Evolutionary conservation across 441 rosid species (phyloP).

Genomic region (Gossypium laxum): DNA sequence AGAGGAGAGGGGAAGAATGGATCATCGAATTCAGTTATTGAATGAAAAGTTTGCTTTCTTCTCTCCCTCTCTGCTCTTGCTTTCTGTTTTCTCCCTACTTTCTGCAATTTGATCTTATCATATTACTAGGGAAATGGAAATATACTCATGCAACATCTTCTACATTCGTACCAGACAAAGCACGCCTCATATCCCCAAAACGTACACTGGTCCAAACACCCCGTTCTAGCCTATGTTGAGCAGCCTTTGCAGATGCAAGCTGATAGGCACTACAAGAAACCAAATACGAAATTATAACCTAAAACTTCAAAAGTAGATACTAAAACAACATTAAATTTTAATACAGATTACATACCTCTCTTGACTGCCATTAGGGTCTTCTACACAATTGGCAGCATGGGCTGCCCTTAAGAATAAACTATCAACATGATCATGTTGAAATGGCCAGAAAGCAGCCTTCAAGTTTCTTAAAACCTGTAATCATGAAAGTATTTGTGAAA

Average conservation of each 20-base stretch:
- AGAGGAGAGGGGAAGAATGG: too few species aligned
- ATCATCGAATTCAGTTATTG: too few species aligned
- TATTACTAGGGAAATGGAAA: slow-evolving; percentile 22
- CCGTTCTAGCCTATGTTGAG: slow-evolving; percentile 51
- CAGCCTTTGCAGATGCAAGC: slow-evolving; percentile 61
- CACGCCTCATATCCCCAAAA: slow-evolving; percentile 61
- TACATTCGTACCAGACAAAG: slow-evolving; percentile 42
- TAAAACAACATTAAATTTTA: slow-evolving; percentile 2
- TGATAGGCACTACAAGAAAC: slow-evolving; percentile 38
- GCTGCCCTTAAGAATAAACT: slow-evolving; percentile 58
- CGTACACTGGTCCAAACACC: slow-evolving; percentile 53
- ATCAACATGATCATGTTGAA: slow-evolving; percentile 34
- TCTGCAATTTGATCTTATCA: too few species aligned
- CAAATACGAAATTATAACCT: not conserved
- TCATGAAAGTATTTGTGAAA: not conserved
- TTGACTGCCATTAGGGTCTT: slow-evolving; percentile 27
- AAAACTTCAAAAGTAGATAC: not conserved
- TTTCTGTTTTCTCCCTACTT: too few species aligned
- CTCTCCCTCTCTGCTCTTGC: too few species aligned
- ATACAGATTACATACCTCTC: slow-evolving; percentile 28
- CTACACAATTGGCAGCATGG: slow-evolving; percentile 43
- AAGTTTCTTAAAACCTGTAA: slow-evolving; percentile 44
- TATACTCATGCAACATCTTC: not conserved
- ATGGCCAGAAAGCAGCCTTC: slow-evolving; percentile 66
- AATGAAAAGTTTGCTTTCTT: too few species aligned